These are phyloP conservation scores for Parmelia sp. DNA, from an alignment of 495 filamentous ascomycete species.

Conservation along the genomic window DNA sequence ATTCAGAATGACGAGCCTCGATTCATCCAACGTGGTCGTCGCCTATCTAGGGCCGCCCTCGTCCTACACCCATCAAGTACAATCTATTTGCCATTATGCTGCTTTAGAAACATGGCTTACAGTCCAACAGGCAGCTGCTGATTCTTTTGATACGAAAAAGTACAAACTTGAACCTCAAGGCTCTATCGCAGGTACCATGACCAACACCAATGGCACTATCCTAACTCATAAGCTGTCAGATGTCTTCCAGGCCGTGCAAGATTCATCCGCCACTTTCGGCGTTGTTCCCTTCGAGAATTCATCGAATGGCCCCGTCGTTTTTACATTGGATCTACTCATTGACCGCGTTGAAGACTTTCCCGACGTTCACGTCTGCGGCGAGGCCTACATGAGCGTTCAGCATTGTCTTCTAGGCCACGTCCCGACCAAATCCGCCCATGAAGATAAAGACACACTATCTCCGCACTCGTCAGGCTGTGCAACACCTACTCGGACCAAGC, in stretches of 20 bases:
- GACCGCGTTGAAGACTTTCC: conserved; percentile 55
- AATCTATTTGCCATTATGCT: not conserved
- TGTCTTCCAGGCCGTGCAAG: conserved; percentile 73
- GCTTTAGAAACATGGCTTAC: conserved; percentile 10
- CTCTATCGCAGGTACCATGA: conserved; percentile 52
- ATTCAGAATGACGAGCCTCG: conserved; percentile 4
- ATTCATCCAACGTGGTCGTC: conserved; percentile 35
- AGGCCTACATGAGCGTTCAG: conserved; percentile 77
- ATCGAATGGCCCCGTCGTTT: conserved; percentile 83
- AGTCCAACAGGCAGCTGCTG: conserved; percentile 55
- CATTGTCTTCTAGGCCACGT: conserved; percentile 68
- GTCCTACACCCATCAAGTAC: conserved; percentile 91
- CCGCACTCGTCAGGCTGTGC: conserved; percentile 34
- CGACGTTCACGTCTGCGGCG: conserved; percentile 66
- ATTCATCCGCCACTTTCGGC: conserved; percentile 53
- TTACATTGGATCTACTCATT: conserved; percentile 81
- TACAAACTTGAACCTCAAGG: conserved; percentile 51
- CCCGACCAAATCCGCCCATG: conserved; percentile 28
- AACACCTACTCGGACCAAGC: conserved; percentile 25
- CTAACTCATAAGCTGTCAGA: conserved; percentile 43
- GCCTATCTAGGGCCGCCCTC: conserved; percentile 78
- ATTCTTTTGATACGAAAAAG: conserved; percentile 50
- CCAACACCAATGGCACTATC: conserved; percentile 9
- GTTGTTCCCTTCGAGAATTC: conserved; percentile 96
- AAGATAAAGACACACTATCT: conserved; percentile 23